Base-by-base conservation (phyloP, 148 eudicot genomes). In the Nepenthes gracilis region DNA sequence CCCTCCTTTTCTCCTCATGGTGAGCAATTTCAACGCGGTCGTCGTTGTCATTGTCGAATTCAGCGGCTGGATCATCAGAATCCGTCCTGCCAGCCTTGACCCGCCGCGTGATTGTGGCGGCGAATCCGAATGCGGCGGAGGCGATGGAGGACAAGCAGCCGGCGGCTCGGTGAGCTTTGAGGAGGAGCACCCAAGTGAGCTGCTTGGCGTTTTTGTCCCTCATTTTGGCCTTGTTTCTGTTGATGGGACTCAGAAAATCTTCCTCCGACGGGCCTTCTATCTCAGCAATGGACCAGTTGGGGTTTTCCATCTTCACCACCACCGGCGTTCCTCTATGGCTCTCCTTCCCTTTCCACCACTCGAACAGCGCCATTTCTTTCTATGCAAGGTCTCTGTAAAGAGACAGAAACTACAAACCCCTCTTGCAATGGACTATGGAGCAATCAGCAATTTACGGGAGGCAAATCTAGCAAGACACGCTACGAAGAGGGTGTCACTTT, bases 311-410 rank as follows among this genome's bases (percentile, higher is more conserved):
- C 11, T 45, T 45, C 48, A 45, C 48, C 48, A 45, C 48, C 48
- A 45, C 48, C 11, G 48, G 48, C 11, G 48, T 45, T 45, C 11
- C 48, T 45, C 48, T 45, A 11, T 45, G 48, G 23, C 23, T 23
- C 23, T 23, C 65, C 12, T 64, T 68, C 2, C 70, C 68, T 1
- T 67, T 75, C 87, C 96, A 89, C 89, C 87, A 86, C 15, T 66
- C 70, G 57, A 79, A 74, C 55, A 91, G 78, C 45, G 85, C 79
- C 96, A 86, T 85, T 69, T 34, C 62, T 3, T 40, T 40, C 8
- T 3, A 4, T 40, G 45, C 23, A 23, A 8, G 45, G 4, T 8
- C 45, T 40, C 23, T 23, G 23, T 23, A 23, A 23, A 23, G 23
- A 23, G 23, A 23, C 23, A 23, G 23, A 23, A 23, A 23, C 23